A percentile compares a stretch with the other conserved stretches of the same genome.
Conservation (phyloP, 371 early-diverging fungal species). For the Mucor velutinosus region DNA sequence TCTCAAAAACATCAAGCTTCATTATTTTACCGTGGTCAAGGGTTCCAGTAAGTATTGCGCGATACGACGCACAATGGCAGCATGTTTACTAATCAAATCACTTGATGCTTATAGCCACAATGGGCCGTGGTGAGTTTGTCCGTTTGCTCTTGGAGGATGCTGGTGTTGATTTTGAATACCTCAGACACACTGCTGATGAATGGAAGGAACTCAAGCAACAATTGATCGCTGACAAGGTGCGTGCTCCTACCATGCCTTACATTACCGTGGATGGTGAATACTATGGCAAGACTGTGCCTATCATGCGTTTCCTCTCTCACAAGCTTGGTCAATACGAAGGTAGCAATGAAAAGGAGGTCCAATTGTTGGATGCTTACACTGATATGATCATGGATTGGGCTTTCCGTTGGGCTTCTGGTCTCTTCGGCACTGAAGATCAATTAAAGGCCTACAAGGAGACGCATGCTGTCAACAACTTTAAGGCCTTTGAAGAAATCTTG, state of each 20-base stretch:
- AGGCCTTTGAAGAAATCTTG: constrained; percentile 6
- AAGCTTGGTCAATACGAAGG: constrained; percentile 33
- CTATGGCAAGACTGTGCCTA: constrained; percentile 23
- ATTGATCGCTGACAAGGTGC: constrained; percentile 6
- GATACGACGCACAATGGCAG: neutral
- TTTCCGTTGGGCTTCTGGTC: neutral
- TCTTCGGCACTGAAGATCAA: neutral
- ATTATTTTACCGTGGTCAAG: constrained; percentile 14
- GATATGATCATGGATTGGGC: constrained; percentile 24
- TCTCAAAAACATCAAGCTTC: constrained; percentile 16
- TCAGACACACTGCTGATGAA: constrained; percentile 10
- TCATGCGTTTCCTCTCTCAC: constrained; percentile 26
- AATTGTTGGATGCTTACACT: constrained; percentile 24
- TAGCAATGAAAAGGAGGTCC: constrained; percentile 24
- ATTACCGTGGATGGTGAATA: constrained; percentile 28
- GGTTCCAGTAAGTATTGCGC: constrained; percentile 13
- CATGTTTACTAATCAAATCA: neutral
- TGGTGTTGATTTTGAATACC: constrained; percentile 30
- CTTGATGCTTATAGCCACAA: neutral
- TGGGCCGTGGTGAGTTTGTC: constrained; percentile 30
- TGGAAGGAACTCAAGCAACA: constrained; percentile 21
- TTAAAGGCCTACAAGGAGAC: neutral
- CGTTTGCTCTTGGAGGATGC: constrained; percentile 38
- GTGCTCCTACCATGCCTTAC: constrained; percentile 24
- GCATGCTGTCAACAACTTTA: neutral